Percentiles rank a stretch among this genome's conserved stretches.
These are phyloP conservation scores for Acidiella bohemica DNA, from an alignment of 495 filamentous ascomycete species.

Conservation along the genomic window DNA sequence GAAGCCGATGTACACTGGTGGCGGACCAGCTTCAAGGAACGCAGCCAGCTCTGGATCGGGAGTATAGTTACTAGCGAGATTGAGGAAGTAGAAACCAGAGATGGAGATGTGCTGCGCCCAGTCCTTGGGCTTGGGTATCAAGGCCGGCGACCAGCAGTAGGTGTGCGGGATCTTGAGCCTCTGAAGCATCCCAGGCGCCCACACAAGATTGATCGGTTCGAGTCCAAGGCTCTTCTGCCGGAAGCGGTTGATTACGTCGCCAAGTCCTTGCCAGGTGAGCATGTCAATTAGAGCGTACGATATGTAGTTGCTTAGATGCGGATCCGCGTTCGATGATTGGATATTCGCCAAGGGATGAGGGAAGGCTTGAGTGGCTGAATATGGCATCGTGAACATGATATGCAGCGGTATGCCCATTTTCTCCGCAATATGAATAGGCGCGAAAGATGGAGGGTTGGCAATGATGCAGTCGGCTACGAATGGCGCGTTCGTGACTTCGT, in stretches of 20 bases:
- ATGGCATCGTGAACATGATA: conserved; percentile 56
- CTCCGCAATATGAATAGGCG: conserved; percentile 52
- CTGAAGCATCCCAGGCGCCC: conserved; percentile 34
- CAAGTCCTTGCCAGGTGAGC: conserved; percentile 55
- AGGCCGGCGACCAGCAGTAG: conserved; percentile 49
- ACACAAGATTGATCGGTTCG: conserved; percentile 39
- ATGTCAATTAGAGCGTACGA: conserved; percentile 50
- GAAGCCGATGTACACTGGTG: conserved; percentile 55
- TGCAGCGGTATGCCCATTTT: conserved; percentile 48
- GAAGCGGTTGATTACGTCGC: conserved; percentile 47
- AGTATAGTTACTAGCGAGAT: conserved; percentile 36
- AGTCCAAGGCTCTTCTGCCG: conserved; percentile 38
- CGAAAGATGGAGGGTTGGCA: conserved; percentile 54
- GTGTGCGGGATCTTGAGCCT: conserved; percentile 44
- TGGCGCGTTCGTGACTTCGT: conserved; percentile 26
- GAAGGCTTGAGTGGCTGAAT: conserved; percentile 41
- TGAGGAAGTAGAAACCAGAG: conserved; percentile 49
- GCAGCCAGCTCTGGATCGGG: conserved; percentile 37
- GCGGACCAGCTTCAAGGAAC: conserved; percentile 41
- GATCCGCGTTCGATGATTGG: conserved; percentile 33
- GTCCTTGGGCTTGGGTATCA: conserved; percentile 49
- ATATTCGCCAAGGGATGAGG: conserved; percentile 47
- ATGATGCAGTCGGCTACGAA: conserved; percentile 57
- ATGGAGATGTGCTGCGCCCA: conserved; percentile 48
- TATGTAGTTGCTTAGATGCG: conserved; percentile 40